These are phyloP conservation scores for Cryphonectria naterciae DNA, from an alignment of 2,329 filamentous ascomycete genomes.

Conservation along the genomic window DNA sequence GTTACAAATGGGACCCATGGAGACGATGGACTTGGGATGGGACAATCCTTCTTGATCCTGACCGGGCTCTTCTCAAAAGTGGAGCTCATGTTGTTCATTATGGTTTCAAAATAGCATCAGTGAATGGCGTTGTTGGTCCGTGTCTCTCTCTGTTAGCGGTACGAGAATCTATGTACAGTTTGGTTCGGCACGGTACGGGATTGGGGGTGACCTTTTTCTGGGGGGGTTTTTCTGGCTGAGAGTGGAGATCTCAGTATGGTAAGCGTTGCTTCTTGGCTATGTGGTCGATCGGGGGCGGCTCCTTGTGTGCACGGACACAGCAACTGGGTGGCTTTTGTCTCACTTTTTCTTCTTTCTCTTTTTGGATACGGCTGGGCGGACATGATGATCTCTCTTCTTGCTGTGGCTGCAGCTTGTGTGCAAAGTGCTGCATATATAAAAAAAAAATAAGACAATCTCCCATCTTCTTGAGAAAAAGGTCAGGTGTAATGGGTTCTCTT, in stretches of 20 bases:
- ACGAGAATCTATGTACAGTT: neutral
- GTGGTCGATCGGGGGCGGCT: neutral
- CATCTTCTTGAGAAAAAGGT: conserved; percentile 6
- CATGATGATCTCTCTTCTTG: neutral
- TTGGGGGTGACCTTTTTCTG: neutral
- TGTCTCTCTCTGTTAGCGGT: neutral
- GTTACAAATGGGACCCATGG: conserved; percentile 63
- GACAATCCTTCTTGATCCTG: conserved; percentile 38
- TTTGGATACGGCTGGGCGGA: neutral
- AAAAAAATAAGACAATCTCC: conserved; percentile 8
- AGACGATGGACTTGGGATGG: conserved; percentile 61
- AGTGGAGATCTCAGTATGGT: neutral
- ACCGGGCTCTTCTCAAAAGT: too few relatives aligned
- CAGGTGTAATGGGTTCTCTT: conserved; percentile 8
- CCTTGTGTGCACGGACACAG: neutral
- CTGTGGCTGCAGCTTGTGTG: conserved; percentile 20
- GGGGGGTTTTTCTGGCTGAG: too few relatives aligned
- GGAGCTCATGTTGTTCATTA: neutral
- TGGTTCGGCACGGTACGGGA: neutral
- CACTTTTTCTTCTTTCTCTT: neutral
- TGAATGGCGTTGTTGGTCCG: neutral
- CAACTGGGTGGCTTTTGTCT: neutral
- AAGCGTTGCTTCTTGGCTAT: neutral
- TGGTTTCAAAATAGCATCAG: neutral
- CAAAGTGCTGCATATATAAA: conserved; percentile 4